Evolutionary conservation across 1,139 yeast species (phyloP), one percentile per base, ranked within the genome.

Genomic region (Pichia sp.): DNA sequence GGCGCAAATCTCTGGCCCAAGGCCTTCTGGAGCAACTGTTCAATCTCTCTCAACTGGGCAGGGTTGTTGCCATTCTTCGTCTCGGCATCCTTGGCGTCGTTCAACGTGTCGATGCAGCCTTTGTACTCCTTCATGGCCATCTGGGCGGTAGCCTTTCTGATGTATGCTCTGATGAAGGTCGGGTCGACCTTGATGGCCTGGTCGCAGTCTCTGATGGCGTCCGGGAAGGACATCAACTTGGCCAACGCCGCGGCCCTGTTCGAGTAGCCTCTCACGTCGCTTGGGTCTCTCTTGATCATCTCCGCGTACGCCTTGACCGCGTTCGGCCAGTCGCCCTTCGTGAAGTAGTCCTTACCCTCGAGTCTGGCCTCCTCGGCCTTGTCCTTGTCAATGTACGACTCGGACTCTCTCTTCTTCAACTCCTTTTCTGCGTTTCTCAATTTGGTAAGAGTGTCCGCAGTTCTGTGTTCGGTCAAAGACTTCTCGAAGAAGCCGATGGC

Each of bases 211-310:
- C 80, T 80, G 59, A 95, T 85, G 14, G 96, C 98, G 65, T 92
- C 99, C 42, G 97, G 97, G 87, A 92, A 93, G 17, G 97, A 89
- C 87, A 93, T 84, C 63, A 95, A 81, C 73, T 95, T 95, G 53
- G 96, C 84, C 69, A 87, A 82, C 1, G 96, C 97, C 43, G 99
- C 99, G 54, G 99, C 99, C 74, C 99, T 87, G 76, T 95, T 95
- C 48, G 96, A 91, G 72, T 92, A 95, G 54, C 98, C 99, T 73
- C 97, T 84, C 40, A 96, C 95, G 72, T 95, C 99, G 57, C 85
- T 84, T 56, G 99, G 99, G 3, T 95, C 92, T 70, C 99, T 87
- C 75, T 91, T 89, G 66, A 92, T 79, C 90, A 95, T 93, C 74
- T 95, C 99, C 51, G 95, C 78, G 74, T 95, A 95, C 10, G 96